Conservation (phyloP, 768 basidiomycete genomes). For the Antrodiella citrinella region DNA sequence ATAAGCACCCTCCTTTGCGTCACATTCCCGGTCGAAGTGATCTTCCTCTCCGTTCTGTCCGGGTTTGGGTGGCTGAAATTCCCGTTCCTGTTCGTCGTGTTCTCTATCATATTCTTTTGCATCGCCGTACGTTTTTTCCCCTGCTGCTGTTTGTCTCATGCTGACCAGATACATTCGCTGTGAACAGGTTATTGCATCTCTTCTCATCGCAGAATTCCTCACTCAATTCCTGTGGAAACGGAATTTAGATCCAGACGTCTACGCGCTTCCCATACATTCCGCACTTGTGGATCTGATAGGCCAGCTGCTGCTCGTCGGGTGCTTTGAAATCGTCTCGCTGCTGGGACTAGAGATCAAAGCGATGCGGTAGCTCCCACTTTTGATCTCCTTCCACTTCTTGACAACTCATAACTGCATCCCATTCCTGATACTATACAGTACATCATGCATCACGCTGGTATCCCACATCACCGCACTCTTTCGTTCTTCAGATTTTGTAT, state of each 20-base stretch:
- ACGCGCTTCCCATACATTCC: slow-evolving; percentile 89
- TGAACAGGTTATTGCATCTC: slow-evolving; percentile 58
- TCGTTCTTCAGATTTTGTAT: no score
- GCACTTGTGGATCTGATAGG: slow-evolving; percentile 83
- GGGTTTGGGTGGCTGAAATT: slow-evolving; percentile 73
- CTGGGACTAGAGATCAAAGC: slow-evolving; percentile 28
- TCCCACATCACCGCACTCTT: no score
- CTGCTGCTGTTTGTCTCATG: neutral
- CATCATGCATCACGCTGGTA: no score
- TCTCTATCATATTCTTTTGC: slow-evolving; percentile 67
- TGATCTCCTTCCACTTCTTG: no score
- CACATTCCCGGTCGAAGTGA: slow-evolving; percentile 71
- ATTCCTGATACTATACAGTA: no score
- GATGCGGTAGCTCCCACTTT: slow-evolving; percentile 50
- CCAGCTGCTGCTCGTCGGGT: slow-evolving; percentile 69
- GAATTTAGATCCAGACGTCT: slow-evolving; percentile 81
- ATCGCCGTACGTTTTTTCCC: slow-evolving; percentile 61
- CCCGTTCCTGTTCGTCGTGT: slow-evolving; percentile 56
- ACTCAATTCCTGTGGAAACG: slow-evolving; percentile 75
- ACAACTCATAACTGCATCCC: no score
- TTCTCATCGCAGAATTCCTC: slow-evolving; percentile 54
- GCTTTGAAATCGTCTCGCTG: slow-evolving; percentile 57
- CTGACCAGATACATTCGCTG: neutral
- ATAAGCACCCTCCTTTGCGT: slow-evolving; percentile 65
- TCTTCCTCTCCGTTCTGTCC: slow-evolving; percentile 62